These are phyloP conservation scores for Oryza australiensis DNA, from an alignment of 176 grass and related monocot genomes.

Conservation along the genomic window DNA sequence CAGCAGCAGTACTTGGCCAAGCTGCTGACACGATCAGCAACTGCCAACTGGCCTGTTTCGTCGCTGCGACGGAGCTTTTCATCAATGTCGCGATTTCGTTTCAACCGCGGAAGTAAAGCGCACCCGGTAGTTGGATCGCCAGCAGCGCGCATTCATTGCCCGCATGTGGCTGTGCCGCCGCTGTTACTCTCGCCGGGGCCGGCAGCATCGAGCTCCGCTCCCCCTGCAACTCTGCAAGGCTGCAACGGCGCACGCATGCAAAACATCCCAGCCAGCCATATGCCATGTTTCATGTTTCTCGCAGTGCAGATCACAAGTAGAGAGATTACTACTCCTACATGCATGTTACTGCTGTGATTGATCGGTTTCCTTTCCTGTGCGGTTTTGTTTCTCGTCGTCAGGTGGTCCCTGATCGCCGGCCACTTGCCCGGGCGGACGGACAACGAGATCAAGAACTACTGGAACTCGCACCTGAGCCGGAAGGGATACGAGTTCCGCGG, in stretches of 20 bases:
- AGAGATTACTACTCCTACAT: background rate
- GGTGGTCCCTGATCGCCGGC: conserved; percentile 67
- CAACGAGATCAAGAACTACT: conserved; percentile 67
- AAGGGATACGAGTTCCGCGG: background rate
- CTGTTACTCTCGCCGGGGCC: background rate
- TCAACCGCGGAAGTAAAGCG: background rate
- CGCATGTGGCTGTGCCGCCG: no score
- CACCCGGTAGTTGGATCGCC: background rate
- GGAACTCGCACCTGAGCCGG: conserved; percentile 60
- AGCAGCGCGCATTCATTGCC: background rate
- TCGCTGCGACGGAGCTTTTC: background rate
- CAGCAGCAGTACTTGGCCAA: background rate
- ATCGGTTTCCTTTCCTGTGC: background rate
- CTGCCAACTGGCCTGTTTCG: background rate
- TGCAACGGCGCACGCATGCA: background rate
- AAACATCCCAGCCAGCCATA: background rate
- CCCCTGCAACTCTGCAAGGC: no score
- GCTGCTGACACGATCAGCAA: background rate
- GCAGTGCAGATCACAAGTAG: background rate
- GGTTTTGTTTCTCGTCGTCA: background rate
- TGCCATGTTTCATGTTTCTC: background rate
- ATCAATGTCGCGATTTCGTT: background rate
- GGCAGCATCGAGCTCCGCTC: background rate
- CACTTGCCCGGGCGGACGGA: conserved; percentile 59
- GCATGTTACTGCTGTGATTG: background rate